A percentile compares a stretch with the other conserved stretches of the same genome.
These are phyloP conservation scores for Fusarium coicis DNA, from an alignment of 2,329 filamentous ascomycete species.

Conservation along the genomic window DNA sequence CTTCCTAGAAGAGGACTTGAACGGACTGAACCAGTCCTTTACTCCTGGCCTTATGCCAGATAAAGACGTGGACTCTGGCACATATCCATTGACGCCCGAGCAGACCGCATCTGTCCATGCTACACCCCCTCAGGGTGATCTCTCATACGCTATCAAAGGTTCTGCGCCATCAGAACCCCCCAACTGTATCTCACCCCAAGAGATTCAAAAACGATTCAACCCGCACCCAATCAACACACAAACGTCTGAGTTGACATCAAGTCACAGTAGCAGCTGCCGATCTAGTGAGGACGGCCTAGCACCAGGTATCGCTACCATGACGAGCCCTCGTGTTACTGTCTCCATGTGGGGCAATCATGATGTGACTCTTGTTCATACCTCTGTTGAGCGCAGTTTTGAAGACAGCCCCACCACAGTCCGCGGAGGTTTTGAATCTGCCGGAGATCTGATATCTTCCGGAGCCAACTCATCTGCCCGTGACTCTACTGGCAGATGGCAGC, in stretches of 20 bases:
- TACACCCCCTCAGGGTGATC: conserved; percentile 54
- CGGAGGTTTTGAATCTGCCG: conserved; percentile 51
- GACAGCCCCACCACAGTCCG: conserved; percentile 51
- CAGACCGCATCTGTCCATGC: conserved; percentile 61
- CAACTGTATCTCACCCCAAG: conserved; percentile 55
- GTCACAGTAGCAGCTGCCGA: conserved; percentile 59
- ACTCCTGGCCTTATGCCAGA: conserved; percentile 26
- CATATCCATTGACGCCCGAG: conserved; percentile 63
- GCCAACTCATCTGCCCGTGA: conserved; percentile 50
- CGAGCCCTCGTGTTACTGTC: conserved; percentile 66
- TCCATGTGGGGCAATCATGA: conserved; percentile 64
- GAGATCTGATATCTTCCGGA: conserved; percentile 51
- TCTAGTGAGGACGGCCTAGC: conserved; percentile 63
- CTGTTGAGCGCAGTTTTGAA: conserved; percentile 54
- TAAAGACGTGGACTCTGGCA: conserved; percentile 41
- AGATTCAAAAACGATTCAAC: conserved; percentile 55
- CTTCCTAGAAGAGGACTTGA: conserved; percentile 55
- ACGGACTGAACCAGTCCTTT: conserved; percentile 37
- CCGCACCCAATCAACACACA: conserved; percentile 46
- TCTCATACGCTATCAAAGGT: conserved; percentile 42
- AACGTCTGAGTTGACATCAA: conserved; percentile 58
- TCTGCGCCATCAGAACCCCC: conserved; percentile 42
- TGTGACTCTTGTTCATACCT: conserved; percentile 49
- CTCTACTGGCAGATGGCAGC: conserved; percentile 55
- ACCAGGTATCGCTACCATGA: conserved; percentile 54